Percentiles rank a stretch among this genome's conserved stretches.
phyloP scores from a whole-genome alignment of 371 early-diverging fungal genomes.

The Apophysomyces variabilis region DNA sequence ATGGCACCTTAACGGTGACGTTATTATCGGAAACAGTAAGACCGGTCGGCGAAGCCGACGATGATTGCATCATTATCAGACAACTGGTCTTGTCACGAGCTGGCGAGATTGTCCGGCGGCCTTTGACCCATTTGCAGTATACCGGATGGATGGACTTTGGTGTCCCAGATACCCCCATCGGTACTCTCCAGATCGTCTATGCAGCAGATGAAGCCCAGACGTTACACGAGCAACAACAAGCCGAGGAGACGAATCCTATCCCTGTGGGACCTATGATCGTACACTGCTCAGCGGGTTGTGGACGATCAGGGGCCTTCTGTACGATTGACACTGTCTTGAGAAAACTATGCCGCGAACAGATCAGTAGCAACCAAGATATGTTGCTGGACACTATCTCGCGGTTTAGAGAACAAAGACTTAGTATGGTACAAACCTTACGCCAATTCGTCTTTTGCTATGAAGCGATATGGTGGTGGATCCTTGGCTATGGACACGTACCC shows the following conservation, averaged over 20 bases:
- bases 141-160: constrained; percentile 93
- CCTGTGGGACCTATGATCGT: constrained; percentile 79
- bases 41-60: constrained; percentile 21
- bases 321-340: constrained; percentile 74
- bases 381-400: constrained; percentile 67
- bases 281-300: constrained; percentile 98
- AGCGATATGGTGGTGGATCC: constrained; percentile 69
- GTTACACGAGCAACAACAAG: constrained; percentile 20
- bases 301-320: constrained; percentile 95
- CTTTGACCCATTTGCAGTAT: constrained; percentile 80
- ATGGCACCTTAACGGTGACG: constrained; percentile 46
- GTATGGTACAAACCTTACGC: constrained; percentile 87
- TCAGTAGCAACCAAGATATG: constrained; percentile 44
- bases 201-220: constrained; percentile 59
- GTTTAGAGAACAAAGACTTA: constrained; percentile 82
- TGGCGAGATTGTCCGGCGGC: constrained; percentile 33
- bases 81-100: constrained; percentile 20
- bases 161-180: constrained; percentile 67
- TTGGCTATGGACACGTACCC: constrained; percentile 32
- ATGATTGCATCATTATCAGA: constrained; percentile 40
- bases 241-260: background rate
- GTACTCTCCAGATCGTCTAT: constrained; percentile 65
- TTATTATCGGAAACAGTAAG: constrained; percentile 30
- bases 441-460: constrained; percentile 94
- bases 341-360: constrained; percentile 19